Conservation (phyloP, 2,329 filamentous ascomycete species). For the Ophiosphaerella herpotricha region DNA sequence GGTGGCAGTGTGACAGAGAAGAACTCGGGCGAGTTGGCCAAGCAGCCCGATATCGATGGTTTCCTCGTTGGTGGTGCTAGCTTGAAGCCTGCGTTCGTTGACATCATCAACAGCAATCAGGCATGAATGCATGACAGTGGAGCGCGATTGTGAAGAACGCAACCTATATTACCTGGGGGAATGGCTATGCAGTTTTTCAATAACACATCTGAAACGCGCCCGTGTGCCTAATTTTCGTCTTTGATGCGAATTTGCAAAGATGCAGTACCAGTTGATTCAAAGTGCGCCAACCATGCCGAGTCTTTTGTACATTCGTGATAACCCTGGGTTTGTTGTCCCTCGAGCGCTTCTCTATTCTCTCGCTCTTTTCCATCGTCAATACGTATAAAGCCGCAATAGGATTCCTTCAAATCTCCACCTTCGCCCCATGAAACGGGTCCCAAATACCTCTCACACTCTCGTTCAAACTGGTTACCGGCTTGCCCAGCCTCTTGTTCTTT, state of each 20-base stretch:
- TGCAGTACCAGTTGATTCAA: slow-evolving; percentile 20
- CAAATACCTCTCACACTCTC: slow-evolving; percentile 69
- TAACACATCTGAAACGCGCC: too few species aligned
- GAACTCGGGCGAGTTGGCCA: slow-evolving; percentile 92
- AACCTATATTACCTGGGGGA: neutral
- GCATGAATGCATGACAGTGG: slow-evolving; percentile 45
- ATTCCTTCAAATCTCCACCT: slow-evolving; percentile 37
- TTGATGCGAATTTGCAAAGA: too few species aligned
- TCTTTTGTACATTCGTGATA: slow-evolving; percentile 4
- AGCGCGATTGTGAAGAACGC: slow-evolving; percentile 43
- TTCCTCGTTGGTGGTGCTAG: slow-evolving; percentile 97
- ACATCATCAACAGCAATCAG: slow-evolving; percentile 68
- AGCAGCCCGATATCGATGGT: slow-evolving; percentile 93
- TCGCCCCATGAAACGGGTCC: slow-evolving; percentile 65
- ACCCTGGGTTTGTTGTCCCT: neutral
- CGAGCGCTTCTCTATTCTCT: neutral
- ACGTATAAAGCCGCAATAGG: too few species aligned
- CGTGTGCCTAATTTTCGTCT: too few species aligned
- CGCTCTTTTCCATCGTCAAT: neutral
- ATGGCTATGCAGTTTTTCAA: too few species aligned
- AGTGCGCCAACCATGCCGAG: slow-evolving; percentile 25
- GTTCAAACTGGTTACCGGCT: slow-evolving; percentile 65
- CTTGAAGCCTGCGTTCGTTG: slow-evolving; percentile 89
- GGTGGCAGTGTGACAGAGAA: slow-evolving; percentile 96
- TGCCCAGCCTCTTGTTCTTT: slow-evolving; percentile 65